Percentiles rank a stretch among this genome's conserved stretches.
These are phyloP conservation scores for Hibiscus tridactylites DNA, from an alignment of 345 rosid species.

Conservation along the genomic window DNA sequence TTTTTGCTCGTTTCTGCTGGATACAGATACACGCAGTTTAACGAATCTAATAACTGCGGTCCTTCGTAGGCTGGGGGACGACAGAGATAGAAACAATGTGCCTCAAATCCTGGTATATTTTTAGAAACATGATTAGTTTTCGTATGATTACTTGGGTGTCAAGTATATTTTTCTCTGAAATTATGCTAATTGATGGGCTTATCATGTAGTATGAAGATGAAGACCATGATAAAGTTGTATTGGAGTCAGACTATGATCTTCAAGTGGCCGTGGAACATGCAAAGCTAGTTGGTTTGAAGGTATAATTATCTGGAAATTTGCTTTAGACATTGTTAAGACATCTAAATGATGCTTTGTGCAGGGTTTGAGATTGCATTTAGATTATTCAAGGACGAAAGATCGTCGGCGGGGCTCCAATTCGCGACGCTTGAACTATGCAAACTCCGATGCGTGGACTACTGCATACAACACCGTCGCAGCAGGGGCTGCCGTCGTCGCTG, in stretches of 20 bases:
- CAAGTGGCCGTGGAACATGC: constrained; percentile 89
- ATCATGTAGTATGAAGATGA: constrained; percentile 84
- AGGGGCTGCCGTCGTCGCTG: constrained; percentile 86
- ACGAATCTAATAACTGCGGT: constrained; percentile 73
- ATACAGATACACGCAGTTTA: constrained; percentile 62
- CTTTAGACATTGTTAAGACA: neutral
- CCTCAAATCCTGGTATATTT: constrained; percentile 77
- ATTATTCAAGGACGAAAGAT: constrained; percentile 42
- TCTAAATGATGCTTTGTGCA: constrained; percentile 20
- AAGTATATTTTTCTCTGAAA: neutral
- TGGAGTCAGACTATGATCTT: constrained; percentile 83
- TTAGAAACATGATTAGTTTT: neutral
- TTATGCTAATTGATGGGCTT: constrained; percentile 14
- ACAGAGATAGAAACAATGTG: constrained; percentile 62
- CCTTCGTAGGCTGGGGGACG: constrained; percentile 82
- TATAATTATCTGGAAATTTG: constrained; percentile 13
- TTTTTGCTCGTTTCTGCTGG: constrained; percentile 12
- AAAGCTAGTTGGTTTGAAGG: constrained; percentile 86
- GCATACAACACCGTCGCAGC: constrained; percentile 89
- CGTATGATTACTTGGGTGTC: neutral
- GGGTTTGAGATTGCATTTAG: constrained; percentile 90
- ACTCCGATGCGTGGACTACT: constrained; percentile 77
- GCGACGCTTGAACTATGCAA: constrained; percentile 48
- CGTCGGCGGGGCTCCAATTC: constrained; percentile 35
- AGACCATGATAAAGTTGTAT: constrained; percentile 84